Conservation (phyloP, 352 stramenopile genomes). For the Phytophthora europaea region DNA sequence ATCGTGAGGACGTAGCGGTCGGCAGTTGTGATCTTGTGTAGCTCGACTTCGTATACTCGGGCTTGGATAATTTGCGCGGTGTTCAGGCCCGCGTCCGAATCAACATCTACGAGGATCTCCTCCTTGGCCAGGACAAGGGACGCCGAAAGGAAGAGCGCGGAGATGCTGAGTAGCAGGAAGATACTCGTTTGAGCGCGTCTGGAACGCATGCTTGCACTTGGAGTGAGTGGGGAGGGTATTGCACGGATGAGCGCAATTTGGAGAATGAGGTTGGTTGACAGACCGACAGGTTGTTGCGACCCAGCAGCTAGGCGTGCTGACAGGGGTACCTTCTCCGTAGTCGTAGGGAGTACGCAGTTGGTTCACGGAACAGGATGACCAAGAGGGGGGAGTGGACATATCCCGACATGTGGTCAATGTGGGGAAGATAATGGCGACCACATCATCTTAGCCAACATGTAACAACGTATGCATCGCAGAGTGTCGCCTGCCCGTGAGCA, state of each 20-base stretch:
- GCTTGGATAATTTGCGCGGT: slow-evolving; percentile 47
- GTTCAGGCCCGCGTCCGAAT: slow-evolving; percentile 47
- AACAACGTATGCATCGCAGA: too few species aligned
- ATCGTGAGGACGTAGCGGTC: slow-evolving; percentile 71
- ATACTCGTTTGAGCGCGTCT: slow-evolving; percentile 5
- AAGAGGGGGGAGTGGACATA: background rate
- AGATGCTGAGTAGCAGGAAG: slow-evolving; percentile 11
- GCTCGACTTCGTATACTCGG: slow-evolving; percentile 57
- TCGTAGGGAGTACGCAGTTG: background rate
- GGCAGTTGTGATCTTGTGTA: slow-evolving; percentile 55
- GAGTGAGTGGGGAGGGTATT: slow-evolving; percentile 10
- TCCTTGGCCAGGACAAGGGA: slow-evolving; percentile 7
- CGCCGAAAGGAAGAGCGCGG: background rate
- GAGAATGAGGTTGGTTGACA: slow-evolving; percentile 9
- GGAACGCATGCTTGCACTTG: slow-evolving; percentile 14
- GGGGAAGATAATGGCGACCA: too few species aligned
- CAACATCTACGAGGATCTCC: slow-evolving; percentile 31
- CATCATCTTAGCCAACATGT: too few species aligned
- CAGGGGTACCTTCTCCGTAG: background rate
- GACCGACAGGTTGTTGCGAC: background rate
- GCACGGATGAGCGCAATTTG: slow-evolving; percentile 19
- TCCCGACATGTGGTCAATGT: too few species aligned
- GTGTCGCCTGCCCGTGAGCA: too few species aligned
- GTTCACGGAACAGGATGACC: background rate
- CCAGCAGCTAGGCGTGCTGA: background rate